Evolutionary conservation across 768 basidiomycete genomes (phyloP).

Genomic region (Mycena albidolilacea): DNA sequence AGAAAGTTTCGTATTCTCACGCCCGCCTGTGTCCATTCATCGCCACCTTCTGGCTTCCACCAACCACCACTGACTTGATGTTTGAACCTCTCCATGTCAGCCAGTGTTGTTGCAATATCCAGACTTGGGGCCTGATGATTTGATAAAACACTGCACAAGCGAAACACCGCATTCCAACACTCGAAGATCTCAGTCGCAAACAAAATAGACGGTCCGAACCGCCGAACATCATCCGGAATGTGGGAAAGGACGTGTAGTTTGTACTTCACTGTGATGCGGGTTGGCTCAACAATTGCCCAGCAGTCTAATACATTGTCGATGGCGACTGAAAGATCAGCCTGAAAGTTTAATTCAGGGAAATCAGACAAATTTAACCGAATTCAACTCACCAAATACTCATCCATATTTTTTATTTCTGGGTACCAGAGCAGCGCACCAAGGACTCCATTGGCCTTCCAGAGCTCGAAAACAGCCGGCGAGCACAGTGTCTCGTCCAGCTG

Average conservation of each 20-base stretch:
- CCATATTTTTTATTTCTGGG: conserved; percentile 46
- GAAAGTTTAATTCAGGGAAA: neutral
- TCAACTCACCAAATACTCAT: conserved; percentile 43
- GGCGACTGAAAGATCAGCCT: conserved; percentile 33
- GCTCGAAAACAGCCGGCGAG: conserved; percentile 34
- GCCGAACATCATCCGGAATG: neutral
- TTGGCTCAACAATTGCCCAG: no score
- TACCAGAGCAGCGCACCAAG: conserved; percentile 48
- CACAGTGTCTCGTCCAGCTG: conserved; percentile 41
- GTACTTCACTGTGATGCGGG: no score
- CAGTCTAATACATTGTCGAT: conserved; percentile 33
- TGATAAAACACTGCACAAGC: no score
- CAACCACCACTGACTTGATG: conserved; percentile 22
- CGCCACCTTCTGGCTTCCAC: neutral
- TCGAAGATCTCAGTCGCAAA: conserved; percentile 14
- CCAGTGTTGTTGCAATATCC: conserved; percentile 18
- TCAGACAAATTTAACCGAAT: neutral
- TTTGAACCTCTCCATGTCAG: conserved; percentile 28
- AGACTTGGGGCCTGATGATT: conserved; percentile 1
- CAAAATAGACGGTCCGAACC: conserved; percentile 8
- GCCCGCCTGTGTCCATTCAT: no score
- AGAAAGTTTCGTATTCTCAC: no score
- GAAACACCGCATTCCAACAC: no score
- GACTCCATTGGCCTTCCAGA: no score
- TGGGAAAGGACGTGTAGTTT: neutral